A percentile compares a stretch with the other conserved stretches of the same genome.
Evolutionary conservation across 139 green algal genomes (phyloP).

Genomic region (Mesostigma viride): DNA sequence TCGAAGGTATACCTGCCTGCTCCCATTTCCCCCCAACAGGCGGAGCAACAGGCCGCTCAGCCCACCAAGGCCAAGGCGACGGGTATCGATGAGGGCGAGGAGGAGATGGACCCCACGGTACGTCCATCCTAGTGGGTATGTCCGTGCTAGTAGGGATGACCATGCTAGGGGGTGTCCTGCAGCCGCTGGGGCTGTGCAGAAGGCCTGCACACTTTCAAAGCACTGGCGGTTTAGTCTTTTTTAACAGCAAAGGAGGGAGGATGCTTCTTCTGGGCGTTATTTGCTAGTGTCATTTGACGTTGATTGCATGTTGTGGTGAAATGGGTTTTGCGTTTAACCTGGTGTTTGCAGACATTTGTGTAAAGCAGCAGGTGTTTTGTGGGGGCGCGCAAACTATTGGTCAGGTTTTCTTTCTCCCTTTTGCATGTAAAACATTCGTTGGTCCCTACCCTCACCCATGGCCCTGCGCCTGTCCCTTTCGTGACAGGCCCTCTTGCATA

Average conservation of each 20-base stretch:
- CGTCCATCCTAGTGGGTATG: slow-evolving; percentile 9
- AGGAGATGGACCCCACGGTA: slow-evolving; percentile 26
- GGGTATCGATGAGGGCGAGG: slow-evolving; percentile 21
- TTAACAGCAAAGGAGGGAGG: not conserved
- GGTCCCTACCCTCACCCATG: too few relatives aligned
- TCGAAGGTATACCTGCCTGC: not conserved
- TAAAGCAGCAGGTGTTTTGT: too few relatives aligned
- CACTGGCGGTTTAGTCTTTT: not conserved
- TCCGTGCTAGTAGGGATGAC: not conserved
- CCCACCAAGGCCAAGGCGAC: slow-evolving; percentile 11
- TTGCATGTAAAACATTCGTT: too few relatives aligned
- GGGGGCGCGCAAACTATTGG: too few relatives aligned
- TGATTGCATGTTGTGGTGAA: too few relatives aligned
- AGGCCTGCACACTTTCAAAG: not conserved
- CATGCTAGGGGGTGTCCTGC: not conserved
- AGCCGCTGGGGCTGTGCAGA: too few relatives aligned
- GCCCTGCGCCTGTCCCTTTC: too few relatives aligned
- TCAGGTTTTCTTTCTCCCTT: too few relatives aligned
- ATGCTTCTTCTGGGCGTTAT: not conserved
- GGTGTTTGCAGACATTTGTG: too few relatives aligned
- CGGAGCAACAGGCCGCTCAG: slow-evolving; percentile 14
- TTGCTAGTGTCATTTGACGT: not conserved
- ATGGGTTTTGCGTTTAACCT: too few relatives aligned
- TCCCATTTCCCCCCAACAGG: slow-evolving; percentile 12
- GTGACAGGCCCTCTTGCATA: too few relatives aligned